phyloP scores from a whole-genome alignment of 768 basidiomycete species.

The Amanita polypyramis region DNA sequence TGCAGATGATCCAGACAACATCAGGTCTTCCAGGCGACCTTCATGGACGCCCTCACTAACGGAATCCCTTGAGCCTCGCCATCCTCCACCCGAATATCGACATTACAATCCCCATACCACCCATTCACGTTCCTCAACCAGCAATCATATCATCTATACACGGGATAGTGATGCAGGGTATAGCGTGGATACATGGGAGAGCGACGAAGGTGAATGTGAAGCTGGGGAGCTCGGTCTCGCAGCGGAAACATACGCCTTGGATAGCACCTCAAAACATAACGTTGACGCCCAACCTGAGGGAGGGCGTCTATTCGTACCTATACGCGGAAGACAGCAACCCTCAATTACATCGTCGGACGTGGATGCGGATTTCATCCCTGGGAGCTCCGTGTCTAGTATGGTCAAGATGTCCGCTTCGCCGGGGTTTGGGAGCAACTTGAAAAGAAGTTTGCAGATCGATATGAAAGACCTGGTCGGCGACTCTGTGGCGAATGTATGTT shows the following conservation, averaged over 20 bases:
- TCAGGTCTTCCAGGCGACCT: constrained; percentile 9
- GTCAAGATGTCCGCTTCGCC: constrained; percentile 19
- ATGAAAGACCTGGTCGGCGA: constrained; percentile 75
- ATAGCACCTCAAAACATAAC: background rate
- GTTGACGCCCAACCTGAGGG: background rate
- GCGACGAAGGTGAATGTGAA: background rate
- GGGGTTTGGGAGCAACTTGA: constrained; percentile 53
- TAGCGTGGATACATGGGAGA: background rate
- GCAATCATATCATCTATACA: background rate
- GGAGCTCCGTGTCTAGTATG: constrained; percentile 1
- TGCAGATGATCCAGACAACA: background rate
- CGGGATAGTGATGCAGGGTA: background rate
- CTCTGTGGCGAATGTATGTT: constrained; percentile 72
- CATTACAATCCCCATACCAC: constrained; percentile 9
- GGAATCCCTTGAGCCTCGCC: constrained; percentile 11
- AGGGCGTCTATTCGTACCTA: background rate
- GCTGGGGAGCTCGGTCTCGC: background rate
- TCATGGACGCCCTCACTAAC: constrained; percentile 19
- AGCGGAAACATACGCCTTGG: background rate
- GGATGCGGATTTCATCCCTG: background rate
- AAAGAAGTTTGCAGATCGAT: constrained; percentile 56
- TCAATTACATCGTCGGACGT: background rate
- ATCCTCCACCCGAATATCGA: constrained; percentile 12
- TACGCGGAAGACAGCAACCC: background rate
- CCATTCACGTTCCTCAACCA: constrained; percentile 9